Percentiles rank a stretch among this genome's conserved stretches.
Evolutionary conservation across 208 protist genomes (phyloP).

Genomic region (Trypanosoma grayi): DNA sequence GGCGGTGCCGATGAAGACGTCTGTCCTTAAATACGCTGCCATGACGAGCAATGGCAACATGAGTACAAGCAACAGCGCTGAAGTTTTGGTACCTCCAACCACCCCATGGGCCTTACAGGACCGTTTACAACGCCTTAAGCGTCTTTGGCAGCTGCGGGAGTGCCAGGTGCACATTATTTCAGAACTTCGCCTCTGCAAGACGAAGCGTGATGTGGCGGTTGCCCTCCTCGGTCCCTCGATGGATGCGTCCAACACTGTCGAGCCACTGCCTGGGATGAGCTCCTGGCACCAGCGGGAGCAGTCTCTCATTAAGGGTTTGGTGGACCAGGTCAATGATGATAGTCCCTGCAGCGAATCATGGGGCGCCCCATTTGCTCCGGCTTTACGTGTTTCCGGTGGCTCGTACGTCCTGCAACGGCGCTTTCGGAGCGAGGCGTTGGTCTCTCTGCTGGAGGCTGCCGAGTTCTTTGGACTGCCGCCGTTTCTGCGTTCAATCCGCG

Average conservation of each 20-base stretch:
- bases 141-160: slow-evolving; percentile 48
- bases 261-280: slow-evolving; percentile 39
- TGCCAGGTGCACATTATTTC: slow-evolving; percentile 34
- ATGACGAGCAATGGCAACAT: neutral
- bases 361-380: slow-evolving; percentile 35
- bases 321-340: slow-evolving; percentile 30
- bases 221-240: slow-evolving; percentile 31
- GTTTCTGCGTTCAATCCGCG: slow-evolving; percentile 83
- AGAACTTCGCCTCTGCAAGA: slow-evolving; percentile 28
- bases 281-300: slow-evolving; percentile 49
- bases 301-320: slow-evolving; percentile 34
- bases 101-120: slow-evolving; percentile 30
- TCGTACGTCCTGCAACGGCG: slow-evolving; percentile 58
- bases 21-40: slow-evolving; percentile 26
- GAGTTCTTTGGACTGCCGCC: slow-evolving; percentile 81
- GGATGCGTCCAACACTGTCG: slow-evolving; percentile 24
- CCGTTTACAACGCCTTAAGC: slow-evolving; percentile 34
- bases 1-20: slow-evolving; percentile 48
- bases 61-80: too few species aligned
- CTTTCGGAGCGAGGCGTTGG: slow-evolving; percentile 35
- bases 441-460: slow-evolving; percentile 40
- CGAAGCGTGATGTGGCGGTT: slow-evolving; percentile 20
- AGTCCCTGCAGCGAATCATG: slow-evolving; percentile 41
- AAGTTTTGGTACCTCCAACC: slow-evolving; percentile 19
- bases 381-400: slow-evolving; percentile 50